Evolutionary conservation across 441 rosid genomes (phyloP).

Genomic region (Populus trichocarpa): DNA sequence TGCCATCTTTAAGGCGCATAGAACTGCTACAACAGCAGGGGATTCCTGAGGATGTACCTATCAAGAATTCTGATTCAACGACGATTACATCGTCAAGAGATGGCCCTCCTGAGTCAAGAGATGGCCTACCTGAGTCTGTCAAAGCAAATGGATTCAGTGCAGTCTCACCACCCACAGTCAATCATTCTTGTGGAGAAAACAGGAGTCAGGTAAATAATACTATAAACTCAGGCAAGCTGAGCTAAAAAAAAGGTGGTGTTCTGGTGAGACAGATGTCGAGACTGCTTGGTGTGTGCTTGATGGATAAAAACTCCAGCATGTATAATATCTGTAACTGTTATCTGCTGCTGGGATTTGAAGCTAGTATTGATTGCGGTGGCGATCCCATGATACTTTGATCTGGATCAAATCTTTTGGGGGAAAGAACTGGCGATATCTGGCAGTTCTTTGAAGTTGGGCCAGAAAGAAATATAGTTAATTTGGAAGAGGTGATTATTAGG

Average conservation of each 20-base stretch:
- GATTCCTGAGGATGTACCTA: conserved; percentile 38
- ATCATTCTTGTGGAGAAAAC: conserved; percentile 37
- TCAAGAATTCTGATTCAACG: conserved; percentile 32
- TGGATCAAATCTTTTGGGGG: conserved; percentile 26
- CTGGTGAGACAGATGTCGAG: background rate
- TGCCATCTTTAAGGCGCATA: conserved; percentile 66
- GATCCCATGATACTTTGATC: conserved; percentile 10
- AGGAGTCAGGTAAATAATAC: conserved; percentile 20
- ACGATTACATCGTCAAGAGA: conserved; percentile 35
- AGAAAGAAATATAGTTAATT: conserved; percentile 16
- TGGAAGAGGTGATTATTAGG: conserved; percentile 18
- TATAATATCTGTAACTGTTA: conserved; percentile 14
- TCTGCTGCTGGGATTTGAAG: conserved; percentile 12
- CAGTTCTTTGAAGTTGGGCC: background rate
- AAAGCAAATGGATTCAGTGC: conserved; percentile 59
- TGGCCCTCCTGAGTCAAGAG: conserved; percentile 35
- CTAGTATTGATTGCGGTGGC: background rate
- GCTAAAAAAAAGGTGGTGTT: background rate
- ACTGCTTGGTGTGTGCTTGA: background rate
- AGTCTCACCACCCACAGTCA: conserved; percentile 33
- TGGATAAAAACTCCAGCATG: conserved; percentile 8
- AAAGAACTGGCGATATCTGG: conserved; percentile 14
- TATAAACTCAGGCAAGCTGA: background rate
- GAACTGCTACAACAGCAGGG: conserved; percentile 54
- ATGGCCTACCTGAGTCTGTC: conserved; percentile 34